Conservation (phyloP, 306 rosid species). For the Vicia sativa region DNA sequence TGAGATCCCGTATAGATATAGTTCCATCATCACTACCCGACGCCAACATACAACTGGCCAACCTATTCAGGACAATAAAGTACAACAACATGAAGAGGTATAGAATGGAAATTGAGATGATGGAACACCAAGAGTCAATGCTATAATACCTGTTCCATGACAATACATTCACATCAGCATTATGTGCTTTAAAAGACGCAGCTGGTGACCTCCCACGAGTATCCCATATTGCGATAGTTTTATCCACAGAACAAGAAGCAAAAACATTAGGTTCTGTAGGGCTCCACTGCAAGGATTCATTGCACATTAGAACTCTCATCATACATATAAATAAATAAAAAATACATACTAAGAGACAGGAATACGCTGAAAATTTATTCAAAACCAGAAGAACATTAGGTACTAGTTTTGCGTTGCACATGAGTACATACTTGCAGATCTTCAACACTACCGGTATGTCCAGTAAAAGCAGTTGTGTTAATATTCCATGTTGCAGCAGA, state of each 20-base stretch:
- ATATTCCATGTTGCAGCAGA: conserved; percentile 76
- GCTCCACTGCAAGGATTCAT: conserved; percentile 80
- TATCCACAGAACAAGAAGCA: conserved; percentile 91
- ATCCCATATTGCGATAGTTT: conserved; percentile 88
- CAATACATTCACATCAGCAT: conserved; percentile 91
- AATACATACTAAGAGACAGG: conserved; percentile 4
- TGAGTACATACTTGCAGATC: conserved; percentile 75
- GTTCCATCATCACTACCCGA: conserved; percentile 97
- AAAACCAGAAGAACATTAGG: conserved; percentile 36
- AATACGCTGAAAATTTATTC: conserved; percentile 12
- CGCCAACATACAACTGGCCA: conserved; percentile 89
- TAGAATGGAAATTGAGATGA: conserved; percentile 2
- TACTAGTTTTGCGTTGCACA: conserved; percentile 19
- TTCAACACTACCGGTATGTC: conserved; percentile 85
- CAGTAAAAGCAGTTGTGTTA: conserved; percentile 65
- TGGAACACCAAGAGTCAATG: conserved; percentile 9
- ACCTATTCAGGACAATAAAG: conserved; percentile 50
- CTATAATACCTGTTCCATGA: conserved; percentile 87
- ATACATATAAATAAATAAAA: conserved; percentile 25
- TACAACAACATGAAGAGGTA: conserved; percentile 22
- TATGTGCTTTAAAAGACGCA: conserved; percentile 72
- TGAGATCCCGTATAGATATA: conserved; percentile 90
- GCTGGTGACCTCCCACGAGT: conserved; percentile 70
- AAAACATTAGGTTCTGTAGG: conserved; percentile 77
- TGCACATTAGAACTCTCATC: no score